Conservation (phyloP, 805 yeast species). For the Kuraishia cidri region DNA sequence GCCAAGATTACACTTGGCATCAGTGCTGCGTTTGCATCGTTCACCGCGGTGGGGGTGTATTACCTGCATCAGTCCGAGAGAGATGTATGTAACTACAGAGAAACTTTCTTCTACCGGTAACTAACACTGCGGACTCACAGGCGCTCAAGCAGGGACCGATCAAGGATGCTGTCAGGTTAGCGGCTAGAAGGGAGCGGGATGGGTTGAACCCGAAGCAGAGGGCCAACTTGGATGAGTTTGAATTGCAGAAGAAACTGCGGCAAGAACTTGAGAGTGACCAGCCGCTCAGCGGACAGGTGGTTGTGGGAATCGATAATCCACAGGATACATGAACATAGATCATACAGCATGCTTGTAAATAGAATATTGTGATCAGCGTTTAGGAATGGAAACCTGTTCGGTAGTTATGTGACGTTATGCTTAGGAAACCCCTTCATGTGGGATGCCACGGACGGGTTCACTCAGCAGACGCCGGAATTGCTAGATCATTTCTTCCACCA, state of each 20-base stretch:
- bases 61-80: constrained; percentile 62
- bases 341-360: too few species aligned
- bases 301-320: constrained; percentile 26
- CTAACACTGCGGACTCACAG: too few species aligned
- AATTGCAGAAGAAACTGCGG: constrained; percentile 50
- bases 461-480: too few species aligned
- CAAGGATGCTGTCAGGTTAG: constrained; percentile 65
- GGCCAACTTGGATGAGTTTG: constrained; percentile 60
- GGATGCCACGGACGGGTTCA: too few species aligned
- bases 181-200: constrained; percentile 30
- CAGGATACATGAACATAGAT: too few species aligned
- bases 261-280: constrained; percentile 50
- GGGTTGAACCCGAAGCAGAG: constrained; percentile 25
- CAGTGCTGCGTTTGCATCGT: constrained; percentile 44
- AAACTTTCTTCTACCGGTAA: too few species aligned
- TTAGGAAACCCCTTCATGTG: too few species aligned
- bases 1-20: constrained; percentile 66
- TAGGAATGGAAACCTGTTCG: too few species aligned
- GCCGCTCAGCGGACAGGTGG: constrained; percentile 49
- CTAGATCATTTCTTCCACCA: too few species aligned
- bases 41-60: constrained; percentile 62
- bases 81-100: constrained; percentile 32
- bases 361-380: too few species aligned
- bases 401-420: too few species aligned
- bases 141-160: constrained; percentile 77